These are phyloP conservation scores for Fusarium caatingaense DNA, from an alignment of 2,329 filamentous ascomycete genomes.

Conservation along the genomic window DNA sequence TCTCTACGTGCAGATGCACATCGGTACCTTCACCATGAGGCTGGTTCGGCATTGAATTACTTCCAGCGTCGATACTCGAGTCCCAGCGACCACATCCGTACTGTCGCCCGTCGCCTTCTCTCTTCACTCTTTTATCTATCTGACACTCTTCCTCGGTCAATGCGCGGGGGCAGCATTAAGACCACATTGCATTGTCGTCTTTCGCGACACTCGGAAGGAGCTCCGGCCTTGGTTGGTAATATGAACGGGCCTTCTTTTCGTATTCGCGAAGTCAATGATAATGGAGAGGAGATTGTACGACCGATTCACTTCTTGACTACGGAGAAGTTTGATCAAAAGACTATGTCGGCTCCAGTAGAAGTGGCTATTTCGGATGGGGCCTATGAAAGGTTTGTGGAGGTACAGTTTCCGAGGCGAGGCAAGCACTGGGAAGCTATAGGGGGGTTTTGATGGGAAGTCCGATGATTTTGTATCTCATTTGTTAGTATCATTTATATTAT, in stretches of 20 bases:
- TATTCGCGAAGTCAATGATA: background rate
- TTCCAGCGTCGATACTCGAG: too few relatives aligned
- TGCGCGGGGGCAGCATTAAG: background rate
- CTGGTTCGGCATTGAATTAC: too few relatives aligned
- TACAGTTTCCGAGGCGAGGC: background rate
- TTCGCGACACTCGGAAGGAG: fast-evolving
- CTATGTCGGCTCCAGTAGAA: background rate
- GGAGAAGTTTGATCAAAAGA: background rate
- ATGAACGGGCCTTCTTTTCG: background rate
- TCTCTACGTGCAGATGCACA: too few relatives aligned
- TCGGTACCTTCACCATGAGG: too few relatives aligned
- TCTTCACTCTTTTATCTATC: background rate
- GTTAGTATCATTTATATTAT: fast-evolving
- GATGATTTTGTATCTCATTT: too few relatives aligned
- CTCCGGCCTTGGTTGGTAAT: fast-evolving
- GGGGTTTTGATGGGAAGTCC: background rate
- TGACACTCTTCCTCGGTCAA: fast-evolving
- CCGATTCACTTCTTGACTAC: background rate
- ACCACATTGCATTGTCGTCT: background rate
- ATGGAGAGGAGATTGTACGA: background rate
- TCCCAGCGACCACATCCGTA: too few relatives aligned
- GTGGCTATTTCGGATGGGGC: fast-evolving
- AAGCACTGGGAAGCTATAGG: background rate
- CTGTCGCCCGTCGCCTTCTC: too few relatives aligned
- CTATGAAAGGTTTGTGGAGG: background rate